Percentiles rank a stretch among this genome's conserved stretches.
Evolutionary conservation across 2,329 filamentous ascomycete species (phyloP).

Genomic region (Penicillium sp.): DNA sequence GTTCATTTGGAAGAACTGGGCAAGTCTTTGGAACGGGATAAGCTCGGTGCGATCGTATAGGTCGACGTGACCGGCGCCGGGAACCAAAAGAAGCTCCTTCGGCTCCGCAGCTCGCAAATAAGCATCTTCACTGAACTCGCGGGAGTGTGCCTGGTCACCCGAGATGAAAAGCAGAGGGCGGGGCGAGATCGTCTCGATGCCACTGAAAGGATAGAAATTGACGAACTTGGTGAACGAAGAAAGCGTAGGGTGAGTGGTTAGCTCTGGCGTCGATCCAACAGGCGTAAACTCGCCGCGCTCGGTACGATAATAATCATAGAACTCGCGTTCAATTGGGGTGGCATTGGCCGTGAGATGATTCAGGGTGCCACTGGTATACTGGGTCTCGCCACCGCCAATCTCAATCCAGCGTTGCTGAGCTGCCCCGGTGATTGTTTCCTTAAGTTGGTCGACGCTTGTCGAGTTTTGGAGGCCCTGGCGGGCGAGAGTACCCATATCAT

Average conservation of each 20-base stretch:
- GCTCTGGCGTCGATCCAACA: conserved; percentile 13
- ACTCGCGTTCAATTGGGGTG: conserved; percentile 28
- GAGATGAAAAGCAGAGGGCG: conserved; percentile 29
- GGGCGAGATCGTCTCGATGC: conserved; percentile 28
- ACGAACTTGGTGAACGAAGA: conserved; percentile 35
- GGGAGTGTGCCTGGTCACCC: conserved; percentile 27
- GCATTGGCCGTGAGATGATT: conserved; percentile 28
- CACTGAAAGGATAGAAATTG: conserved; percentile 31
- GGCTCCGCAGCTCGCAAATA: conserved; percentile 36
- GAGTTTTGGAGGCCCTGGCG: conserved; percentile 8
- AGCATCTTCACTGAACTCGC: conserved; percentile 29
- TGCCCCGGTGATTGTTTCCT: conserved; percentile 16
- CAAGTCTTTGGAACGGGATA: conserved; percentile 39
- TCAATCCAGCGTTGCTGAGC: conserved; percentile 29
- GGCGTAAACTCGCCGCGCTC: conserved; percentile 33
- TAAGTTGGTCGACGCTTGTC: conserved; percentile 13
- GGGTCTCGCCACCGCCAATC: conserved; percentile 7
- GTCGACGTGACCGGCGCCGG: conserved; percentile 40
- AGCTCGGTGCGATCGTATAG: conserved; percentile 43
- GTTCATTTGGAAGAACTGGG: conserved; percentile 26
- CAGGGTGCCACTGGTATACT: conserved; percentile 23
- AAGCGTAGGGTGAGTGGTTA: conserved; percentile 38
- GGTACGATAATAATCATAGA: conserved; percentile 40
- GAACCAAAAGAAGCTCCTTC: conserved; percentile 41
- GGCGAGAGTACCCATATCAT: conserved; percentile 10